Evolutionary conservation across 345 rosid genomes (phyloP).

Genomic region (Erodium maritimum): DNA sequence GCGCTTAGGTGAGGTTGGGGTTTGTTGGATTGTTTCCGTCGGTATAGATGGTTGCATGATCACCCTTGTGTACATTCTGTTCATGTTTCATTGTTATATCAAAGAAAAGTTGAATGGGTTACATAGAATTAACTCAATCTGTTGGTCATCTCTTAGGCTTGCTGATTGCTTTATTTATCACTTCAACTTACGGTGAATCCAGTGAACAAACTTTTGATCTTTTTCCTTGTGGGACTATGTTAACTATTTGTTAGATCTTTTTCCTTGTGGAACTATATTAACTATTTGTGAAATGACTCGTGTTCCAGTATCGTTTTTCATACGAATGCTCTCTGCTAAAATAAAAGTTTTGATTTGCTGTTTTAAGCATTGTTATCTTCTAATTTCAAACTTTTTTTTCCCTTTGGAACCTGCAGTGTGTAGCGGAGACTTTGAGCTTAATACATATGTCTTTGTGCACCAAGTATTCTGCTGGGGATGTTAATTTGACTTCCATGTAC

Average conservation of each 20-base stretch:
- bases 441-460: background rate
- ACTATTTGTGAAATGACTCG: background rate
- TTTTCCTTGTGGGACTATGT: background rate
- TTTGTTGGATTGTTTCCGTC: too few relatives aligned
- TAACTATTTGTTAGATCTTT: too few relatives aligned
- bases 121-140: background rate
- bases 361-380: too few relatives aligned
- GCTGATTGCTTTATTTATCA: background rate
- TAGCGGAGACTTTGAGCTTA: background rate
- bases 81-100: background rate
- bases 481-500: background rate
- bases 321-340: too few relatives aligned
- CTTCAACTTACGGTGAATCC: too few relatives aligned
- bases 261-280: too few relatives aligned
- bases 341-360: too few relatives aligned
- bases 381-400: too few relatives aligned
- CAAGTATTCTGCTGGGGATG: background rate
- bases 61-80: background rate
- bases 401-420: background rate
- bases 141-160: background rate
- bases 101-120: background rate
- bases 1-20: background rate
- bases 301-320: background rate
- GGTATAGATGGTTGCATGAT: background rate
- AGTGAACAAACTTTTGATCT: too few relatives aligned